A percentile compares a stretch with the other conserved stretches of the same genome.
Conservation (phyloP, 768 basidiomycete genomes). For the Tremella yokohamensis region DNA sequence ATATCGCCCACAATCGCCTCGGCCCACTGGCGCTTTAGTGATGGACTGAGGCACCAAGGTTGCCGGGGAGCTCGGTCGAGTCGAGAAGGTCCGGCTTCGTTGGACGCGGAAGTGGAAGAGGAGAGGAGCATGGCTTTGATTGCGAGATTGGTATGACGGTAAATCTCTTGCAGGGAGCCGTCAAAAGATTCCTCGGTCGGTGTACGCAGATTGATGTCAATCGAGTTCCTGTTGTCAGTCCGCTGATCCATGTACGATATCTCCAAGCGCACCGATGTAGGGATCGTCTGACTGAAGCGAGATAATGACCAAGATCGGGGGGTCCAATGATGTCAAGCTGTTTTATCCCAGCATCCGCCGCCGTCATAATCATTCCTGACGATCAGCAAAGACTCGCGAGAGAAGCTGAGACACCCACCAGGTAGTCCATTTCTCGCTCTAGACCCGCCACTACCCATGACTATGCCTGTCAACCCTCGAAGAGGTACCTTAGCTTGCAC, state of each 20-base stretch:
- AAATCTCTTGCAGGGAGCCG: conserved; percentile 13
- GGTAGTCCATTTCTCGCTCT: conserved; percentile 67
- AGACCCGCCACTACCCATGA: conserved; percentile 65
- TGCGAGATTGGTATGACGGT: conserved; percentile 23
- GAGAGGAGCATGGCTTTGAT: conserved; percentile 26
- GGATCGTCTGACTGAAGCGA: conserved; percentile 69
- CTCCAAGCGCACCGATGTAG: conserved; percentile 59
- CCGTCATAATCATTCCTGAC: conserved; percentile 71
- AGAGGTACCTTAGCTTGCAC: conserved; percentile 65
- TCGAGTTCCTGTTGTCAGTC: conserved; percentile 4
- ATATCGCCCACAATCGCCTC: conserved; percentile 42
- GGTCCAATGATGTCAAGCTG: conserved; percentile 68
- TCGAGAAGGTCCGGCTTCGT: neutral
- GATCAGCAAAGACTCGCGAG: neutral
- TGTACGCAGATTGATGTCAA: conserved; percentile 5
- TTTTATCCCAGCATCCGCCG: conserved; percentile 66
- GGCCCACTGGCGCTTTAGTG: conserved; percentile 3
- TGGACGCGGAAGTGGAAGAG: conserved; percentile 13
- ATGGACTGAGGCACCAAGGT: neutral
- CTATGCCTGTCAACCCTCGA: conserved; percentile 66
- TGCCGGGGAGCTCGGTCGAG: neutral
- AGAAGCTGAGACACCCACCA: conserved; percentile 55
- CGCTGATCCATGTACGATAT: neutral
- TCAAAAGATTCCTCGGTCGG: neutral
- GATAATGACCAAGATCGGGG: conserved; percentile 63